Base-by-base conservation (phyloP, 768 basidiomycete species). In the Naganishia kalamii region DNA sequence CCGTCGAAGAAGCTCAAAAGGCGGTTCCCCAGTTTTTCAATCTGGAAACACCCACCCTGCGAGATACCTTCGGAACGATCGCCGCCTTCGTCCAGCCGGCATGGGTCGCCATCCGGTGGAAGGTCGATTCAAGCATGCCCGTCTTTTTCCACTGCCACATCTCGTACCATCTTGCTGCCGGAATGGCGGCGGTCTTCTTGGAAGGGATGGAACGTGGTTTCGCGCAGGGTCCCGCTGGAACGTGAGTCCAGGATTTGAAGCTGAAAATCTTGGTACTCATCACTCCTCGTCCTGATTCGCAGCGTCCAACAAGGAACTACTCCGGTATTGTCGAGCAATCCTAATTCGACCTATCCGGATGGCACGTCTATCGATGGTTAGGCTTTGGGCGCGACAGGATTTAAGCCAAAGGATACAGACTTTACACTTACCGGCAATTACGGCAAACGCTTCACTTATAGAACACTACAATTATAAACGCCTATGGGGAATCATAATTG, bases 21-120 rank as follows among this genome's bases (percentile, higher is more conserved):
- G 64, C 19, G 0, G 57, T 60, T 12, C 64, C 64, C 4, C 37
- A 49, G 17, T 59, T n/a, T 46, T 65, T 65, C 64, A 65, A 65
- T 35, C 25, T 65, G 46, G 51, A 65, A 12, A 65, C 27, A 11
- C 64, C 64, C 1, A 41, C 54, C 6, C 54, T 59, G 33, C 54
- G 64, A 37, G 54, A 60, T 25, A 65, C 64, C 13, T 65, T 59
- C 43, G 51, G 57, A 1, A 65, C 51, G 23, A 35, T 65, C 17
- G n/a, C 64, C 41, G 46, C 54, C 3, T 60, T 65, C 23, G 44
- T 46, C 5, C 25, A 41, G 23, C 64, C 64, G 19, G 48, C 54
- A 5, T 65, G 64, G 64, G 27, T 59, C 21, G 64, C 47, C 12
- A 59, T 65, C 52, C 40, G 64, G 29, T 65, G 54, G 37, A 54